phyloP scores from a whole-genome alignment of 2,329 filamentous ascomycete species.

The Phialocephala subalpina region DNA sequence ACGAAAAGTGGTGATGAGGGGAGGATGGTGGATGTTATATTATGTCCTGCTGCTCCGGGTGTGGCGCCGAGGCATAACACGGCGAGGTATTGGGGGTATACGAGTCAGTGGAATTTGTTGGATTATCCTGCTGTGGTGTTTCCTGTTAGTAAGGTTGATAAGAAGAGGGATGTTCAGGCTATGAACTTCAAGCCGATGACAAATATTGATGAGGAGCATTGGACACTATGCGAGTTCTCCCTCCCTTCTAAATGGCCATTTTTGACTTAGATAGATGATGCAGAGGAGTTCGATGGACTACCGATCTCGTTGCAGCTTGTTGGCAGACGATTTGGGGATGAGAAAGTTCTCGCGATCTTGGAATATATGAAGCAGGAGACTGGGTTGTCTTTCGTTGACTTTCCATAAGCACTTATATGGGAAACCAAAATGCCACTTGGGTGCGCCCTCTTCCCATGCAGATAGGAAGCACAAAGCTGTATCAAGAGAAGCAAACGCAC shows the following conservation, averaged over 20 bases:
- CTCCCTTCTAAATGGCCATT: background rate
- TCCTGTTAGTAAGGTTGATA: conserved; percentile 52
- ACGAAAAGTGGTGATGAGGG: conserved; percentile 32
- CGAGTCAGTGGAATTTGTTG: conserved; percentile 70
- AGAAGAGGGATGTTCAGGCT: conserved; percentile 26
- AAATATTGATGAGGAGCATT: conserved; percentile 35
- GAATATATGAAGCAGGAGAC: conserved; percentile 27
- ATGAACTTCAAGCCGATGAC: conserved; percentile 40
- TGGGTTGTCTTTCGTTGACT: conserved; percentile 7
- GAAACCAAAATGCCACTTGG: too few relatives aligned
- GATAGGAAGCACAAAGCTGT: too few relatives aligned
- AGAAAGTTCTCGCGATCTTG: conserved; percentile 41
- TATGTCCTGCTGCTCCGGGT: conserved; percentile 64
- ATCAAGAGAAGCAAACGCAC: too few relatives aligned
- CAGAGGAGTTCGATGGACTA: conserved; percentile 44
- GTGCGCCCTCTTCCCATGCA: too few relatives aligned
- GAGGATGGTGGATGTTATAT: conserved; percentile 60
- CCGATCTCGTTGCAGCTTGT: conserved; percentile 50
- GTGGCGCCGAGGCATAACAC: conserved; percentile 56
- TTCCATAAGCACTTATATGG: background rate
- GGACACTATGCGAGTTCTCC: conserved; percentile 38
- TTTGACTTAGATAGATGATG: conserved; percentile 35
- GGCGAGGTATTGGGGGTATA: conserved; percentile 68
- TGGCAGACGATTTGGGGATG: conserved; percentile 44
- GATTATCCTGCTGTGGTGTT: conserved; percentile 70